These are phyloP conservation scores for Lentinus polychrous DNA, from an alignment of 1,284 basidiomycete genomes.

Conservation along the genomic window DNA sequence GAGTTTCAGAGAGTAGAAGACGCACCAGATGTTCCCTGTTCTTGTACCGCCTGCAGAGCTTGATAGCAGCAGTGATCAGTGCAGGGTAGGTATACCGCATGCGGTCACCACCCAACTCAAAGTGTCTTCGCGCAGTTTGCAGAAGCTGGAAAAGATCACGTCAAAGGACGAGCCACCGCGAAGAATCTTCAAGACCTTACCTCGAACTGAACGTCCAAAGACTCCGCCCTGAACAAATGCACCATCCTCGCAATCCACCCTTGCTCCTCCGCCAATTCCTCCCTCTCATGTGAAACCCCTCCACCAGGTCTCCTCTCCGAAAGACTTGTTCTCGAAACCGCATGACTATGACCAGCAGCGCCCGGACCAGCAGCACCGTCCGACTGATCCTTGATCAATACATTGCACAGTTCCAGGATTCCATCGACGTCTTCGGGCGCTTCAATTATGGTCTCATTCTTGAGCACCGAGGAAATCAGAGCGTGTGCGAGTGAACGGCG, in stretches of 20 bases:
- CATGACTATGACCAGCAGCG: slow-evolving; percentile 9
- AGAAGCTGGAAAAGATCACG: slow-evolving; percentile 50
- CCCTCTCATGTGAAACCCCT: slow-evolving; percentile 54
- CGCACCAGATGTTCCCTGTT: slow-evolving; percentile 56
- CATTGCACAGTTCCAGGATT: slow-evolving; percentile 84
- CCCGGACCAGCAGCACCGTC: slow-evolving; percentile 49
- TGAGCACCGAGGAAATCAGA: slow-evolving; percentile 85
- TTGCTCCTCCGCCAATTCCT: slow-evolving; percentile 93
- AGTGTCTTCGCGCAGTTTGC: slow-evolving; percentile 83
- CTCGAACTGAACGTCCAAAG: slow-evolving; percentile 81
- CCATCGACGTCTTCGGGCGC: slow-evolving; percentile 87
- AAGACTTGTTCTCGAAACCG: slow-evolving; percentile 28
- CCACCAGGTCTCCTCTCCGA: slow-evolving; percentile 52
- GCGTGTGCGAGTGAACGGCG: slow-evolving; percentile 87
- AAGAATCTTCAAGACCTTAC: slow-evolving; percentile 31
- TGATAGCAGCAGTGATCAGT: slow-evolving; percentile 85
- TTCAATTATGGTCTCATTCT: slow-evolving; percentile 91
- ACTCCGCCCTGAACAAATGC: slow-evolving; percentile 84
- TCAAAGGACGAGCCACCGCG: background rate
- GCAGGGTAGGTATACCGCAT: slow-evolving; percentile 95
- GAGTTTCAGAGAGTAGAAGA: slow-evolving; percentile 3
- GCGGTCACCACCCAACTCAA: slow-evolving; percentile 85
- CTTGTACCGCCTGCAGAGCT: slow-evolving; percentile 86
- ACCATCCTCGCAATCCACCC: slow-evolving; percentile 97
- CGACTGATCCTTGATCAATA: slow-evolving; percentile 84